phyloP scores from a whole-genome alignment of 495 filamentous ascomycete species.

The Podospora bellae-mahoneyi region DNA sequence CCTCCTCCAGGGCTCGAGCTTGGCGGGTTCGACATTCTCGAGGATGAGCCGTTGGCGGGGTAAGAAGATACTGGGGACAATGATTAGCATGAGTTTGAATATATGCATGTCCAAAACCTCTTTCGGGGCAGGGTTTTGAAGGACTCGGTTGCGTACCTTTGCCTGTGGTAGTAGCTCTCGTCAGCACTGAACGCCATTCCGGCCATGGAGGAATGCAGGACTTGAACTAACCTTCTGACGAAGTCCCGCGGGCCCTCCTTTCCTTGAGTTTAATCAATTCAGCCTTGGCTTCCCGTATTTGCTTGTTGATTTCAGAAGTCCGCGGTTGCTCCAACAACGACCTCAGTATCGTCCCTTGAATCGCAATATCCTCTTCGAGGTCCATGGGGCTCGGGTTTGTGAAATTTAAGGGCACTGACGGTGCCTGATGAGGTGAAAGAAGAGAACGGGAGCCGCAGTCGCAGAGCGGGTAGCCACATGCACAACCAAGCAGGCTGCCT shows the following conservation, averaged over 20 bases:
- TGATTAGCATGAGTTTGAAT: not conserved
- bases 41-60: not conserved
- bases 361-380: not conserved
- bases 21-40: conserved; percentile 17
- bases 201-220: not conserved
- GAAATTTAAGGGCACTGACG: not conserved
- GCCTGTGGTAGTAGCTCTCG: not conserved
- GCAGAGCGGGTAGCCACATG: not conserved
- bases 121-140: not conserved
- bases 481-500: not conserved
- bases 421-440: not conserved
- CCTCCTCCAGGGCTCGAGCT: conserved; percentile 8
- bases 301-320: not conserved
- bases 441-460: not conserved
- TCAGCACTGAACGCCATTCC: not conserved
- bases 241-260: not conserved
- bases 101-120: not conserved
- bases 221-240: not conserved
- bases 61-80: not conserved
- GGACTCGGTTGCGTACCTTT: not conserved
- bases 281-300: not conserved
- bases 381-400: not conserved
- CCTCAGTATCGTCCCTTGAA: not conserved
- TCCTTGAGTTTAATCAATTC: not conserved
- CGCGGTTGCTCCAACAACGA: not conserved